These are phyloP conservation scores for Boletus sp. DNA, from an alignment of 1,284 basidiomycete genomes.

Conservation along the genomic window DNA sequence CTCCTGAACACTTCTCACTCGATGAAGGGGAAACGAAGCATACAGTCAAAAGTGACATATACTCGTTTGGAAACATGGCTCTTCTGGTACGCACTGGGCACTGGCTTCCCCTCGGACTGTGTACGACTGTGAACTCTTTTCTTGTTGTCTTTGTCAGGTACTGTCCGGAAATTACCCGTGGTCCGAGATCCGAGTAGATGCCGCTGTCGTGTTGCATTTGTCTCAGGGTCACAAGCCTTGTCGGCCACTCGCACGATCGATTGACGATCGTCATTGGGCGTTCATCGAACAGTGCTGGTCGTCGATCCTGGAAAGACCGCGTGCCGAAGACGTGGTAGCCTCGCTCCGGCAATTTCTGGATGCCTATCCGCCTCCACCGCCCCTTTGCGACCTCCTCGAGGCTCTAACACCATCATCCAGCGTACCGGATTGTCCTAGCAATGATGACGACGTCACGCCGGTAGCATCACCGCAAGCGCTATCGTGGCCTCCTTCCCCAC, in stretches of 20 bases:
- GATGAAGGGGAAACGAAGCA: no score
- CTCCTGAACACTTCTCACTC: conserved; percentile 2
- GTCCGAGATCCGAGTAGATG: conserved; percentile 11
- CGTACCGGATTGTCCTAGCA: no score
- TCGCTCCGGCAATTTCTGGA: background rate
- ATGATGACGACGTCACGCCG: background rate
- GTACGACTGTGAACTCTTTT: background rate
- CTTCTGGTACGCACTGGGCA: conserved; percentile 1
- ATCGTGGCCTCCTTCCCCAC: background rate
- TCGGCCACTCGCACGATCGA: no score
- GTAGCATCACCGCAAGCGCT: background rate
- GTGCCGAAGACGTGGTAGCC: background rate
- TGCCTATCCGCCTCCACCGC: background rate
- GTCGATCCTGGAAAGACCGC: background rate
- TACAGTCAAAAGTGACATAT: conserved; percentile 1
- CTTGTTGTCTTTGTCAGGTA: background rate
- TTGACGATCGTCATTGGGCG: conserved; percentile 4
- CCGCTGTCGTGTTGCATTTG: conserved; percentile 1
- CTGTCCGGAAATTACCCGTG: conserved; percentile 12
- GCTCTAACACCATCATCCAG: background rate
- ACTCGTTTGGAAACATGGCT: conserved; percentile 13
- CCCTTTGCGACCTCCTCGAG: background rate
- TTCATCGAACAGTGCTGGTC: conserved; percentile 15
- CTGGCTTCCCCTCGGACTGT: background rate
- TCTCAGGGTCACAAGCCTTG: conserved; percentile 7